Evolutionary conservation across 2,329 filamentous ascomycete species (phyloP).

Genomic region (Penicillium janthinellum): DNA sequence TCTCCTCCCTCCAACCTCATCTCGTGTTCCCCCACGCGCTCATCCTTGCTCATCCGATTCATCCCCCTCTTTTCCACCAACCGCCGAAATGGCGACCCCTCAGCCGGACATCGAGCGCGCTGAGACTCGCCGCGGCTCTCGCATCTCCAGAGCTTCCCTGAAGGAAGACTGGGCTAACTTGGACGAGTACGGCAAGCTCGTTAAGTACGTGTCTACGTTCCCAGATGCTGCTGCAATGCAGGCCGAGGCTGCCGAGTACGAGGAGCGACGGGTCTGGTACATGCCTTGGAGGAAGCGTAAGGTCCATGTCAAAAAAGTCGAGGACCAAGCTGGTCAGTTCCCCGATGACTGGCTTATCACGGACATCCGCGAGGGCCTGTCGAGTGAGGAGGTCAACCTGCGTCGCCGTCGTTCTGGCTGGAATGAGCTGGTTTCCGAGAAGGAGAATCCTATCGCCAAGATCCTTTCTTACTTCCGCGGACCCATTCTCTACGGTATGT

Average conservation of each 20-base stretch:
- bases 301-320: slow-evolving; percentile 29
- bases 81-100: slow-evolving; percentile 25
- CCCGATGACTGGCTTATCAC: slow-evolving; percentile 70
- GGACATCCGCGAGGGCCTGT: slow-evolving; percentile 67
- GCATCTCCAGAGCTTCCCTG: slow-evolving; percentile 40
- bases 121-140: slow-evolving; percentile 32
- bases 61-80: not conserved
- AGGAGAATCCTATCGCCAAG: slow-evolving; percentile 73
- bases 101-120: slow-evolving; percentile 18
- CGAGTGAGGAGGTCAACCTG: slow-evolving; percentile 57
- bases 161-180: slow-evolving; percentile 36
- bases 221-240: slow-evolving; percentile 54
- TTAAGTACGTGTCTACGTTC: slow-evolving; percentile 69
- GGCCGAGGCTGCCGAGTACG: slow-evolving; percentile 43
- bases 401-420: slow-evolving; percentile 67
- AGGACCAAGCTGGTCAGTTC: slow-evolving; percentile 42
- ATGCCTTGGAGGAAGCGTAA: slow-evolving; percentile 56
- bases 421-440: slow-evolving; percentile 77
- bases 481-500: slow-evolving; percentile 73
- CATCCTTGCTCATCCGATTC: not conserved
- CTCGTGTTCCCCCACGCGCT: not conserved
- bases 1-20: not conserved
- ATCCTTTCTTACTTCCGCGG: slow-evolving; percentile 74
- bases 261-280: slow-evolving; percentile 60
- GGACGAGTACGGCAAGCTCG: slow-evolving; percentile 68